A percentile compares a stretch with the other conserved stretches of the same genome.
These are phyloP conservation scores for Pyronema omphalodes DNA, from an alignment of 495 filamentous ascomycete genomes.

Conservation along the genomic window DNA sequence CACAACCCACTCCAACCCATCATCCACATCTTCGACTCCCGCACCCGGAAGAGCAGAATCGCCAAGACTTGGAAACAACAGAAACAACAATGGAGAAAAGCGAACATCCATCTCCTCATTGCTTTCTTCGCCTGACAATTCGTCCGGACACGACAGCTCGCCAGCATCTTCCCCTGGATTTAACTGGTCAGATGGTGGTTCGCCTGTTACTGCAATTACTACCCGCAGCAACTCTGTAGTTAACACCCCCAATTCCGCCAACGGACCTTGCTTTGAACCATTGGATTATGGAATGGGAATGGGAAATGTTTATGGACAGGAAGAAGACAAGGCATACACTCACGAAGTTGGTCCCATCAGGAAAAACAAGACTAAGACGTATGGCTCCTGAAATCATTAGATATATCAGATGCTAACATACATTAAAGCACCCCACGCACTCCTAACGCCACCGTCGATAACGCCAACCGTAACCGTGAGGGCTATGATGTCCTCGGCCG, in stretches of 20 bases:
- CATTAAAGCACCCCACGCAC: constrained; percentile 19
- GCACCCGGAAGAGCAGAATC: constrained; percentile 11
- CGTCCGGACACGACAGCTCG: constrained; percentile 19
- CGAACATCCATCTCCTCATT: constrained; percentile 22
- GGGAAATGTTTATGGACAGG: neutral
- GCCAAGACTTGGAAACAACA: constrained; percentile 8
- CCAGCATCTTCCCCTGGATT: constrained; percentile 16
- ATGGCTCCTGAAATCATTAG: constrained; percentile 6
- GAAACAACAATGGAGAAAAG: constrained; percentile 13
- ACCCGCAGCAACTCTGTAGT: constrained; percentile 22
- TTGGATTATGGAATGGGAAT: constrained; percentile 11
- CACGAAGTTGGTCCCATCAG: neutral
- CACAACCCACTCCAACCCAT: constrained; percentile 15
- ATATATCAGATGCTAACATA: neutral
- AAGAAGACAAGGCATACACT: constrained; percentile 1
- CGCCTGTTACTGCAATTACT: constrained; percentile 16
- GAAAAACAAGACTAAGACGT: constrained; percentile 20
- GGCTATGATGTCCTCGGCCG: constrained; percentile 24
- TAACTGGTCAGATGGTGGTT: constrained; percentile 19
- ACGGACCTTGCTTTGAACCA: neutral
- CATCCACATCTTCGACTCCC: constrained; percentile 19
- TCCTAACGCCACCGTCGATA: constrained; percentile 8
- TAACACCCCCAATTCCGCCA: constrained; percentile 5
- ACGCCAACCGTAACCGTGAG: constrained; percentile 12
- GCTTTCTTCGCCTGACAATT: constrained; percentile 18